These are phyloP conservation scores for Mucor lusitanicus DNA, from an alignment of 371 early-diverging fungal genomes.

Conservation along the genomic window DNA sequence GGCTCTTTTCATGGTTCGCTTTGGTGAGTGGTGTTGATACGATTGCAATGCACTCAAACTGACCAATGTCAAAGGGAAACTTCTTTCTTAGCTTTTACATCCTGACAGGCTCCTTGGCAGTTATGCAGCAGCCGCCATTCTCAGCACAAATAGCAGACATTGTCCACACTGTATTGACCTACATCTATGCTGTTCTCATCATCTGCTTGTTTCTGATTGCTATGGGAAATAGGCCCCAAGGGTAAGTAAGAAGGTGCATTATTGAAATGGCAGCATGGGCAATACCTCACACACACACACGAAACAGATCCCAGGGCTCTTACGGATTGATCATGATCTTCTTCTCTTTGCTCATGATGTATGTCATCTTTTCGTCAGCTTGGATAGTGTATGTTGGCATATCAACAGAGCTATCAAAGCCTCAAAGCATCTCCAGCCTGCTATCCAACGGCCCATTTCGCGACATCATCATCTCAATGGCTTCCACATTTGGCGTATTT, in stretches of 20 bases:
- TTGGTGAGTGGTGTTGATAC: slow-evolving; percentile 41
- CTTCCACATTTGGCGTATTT: slow-evolving; percentile 86
- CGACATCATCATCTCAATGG: slow-evolving; percentile 80
- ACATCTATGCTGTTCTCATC: slow-evolving; percentile 54
- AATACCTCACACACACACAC: neutral
- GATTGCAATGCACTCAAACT: neutral
- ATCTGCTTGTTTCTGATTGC: slow-evolving; percentile 67
- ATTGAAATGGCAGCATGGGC: neutral
- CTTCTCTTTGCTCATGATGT: slow-evolving; percentile 56
- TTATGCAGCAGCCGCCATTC: slow-evolving; percentile 47
- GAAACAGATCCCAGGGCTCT: slow-evolving; percentile 35
- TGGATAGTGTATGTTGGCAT: slow-evolving; percentile 43
- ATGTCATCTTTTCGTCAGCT: slow-evolving; percentile 55
- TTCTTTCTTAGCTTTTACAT: slow-evolving; percentile 78
- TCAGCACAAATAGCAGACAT: slow-evolving; percentile 37
- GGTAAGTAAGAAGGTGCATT: slow-evolving; percentile 24
- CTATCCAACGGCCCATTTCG: slow-evolving; percentile 64
- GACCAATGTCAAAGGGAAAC: slow-evolving; percentile 56
- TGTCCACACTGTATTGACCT: slow-evolving; percentile 52
- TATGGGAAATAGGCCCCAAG: slow-evolving; percentile 85
- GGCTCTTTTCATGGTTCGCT: slow-evolving; percentile 80
- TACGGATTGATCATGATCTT: slow-evolving; percentile 55
- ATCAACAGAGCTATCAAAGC: slow-evolving; percentile 10
- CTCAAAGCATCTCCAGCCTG: slow-evolving; percentile 7
- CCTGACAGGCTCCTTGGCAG: slow-evolving; percentile 45